Conservation (phyloP, 371 early-diverging fungal genomes). For the Saksenaea oblongispora region DNA sequence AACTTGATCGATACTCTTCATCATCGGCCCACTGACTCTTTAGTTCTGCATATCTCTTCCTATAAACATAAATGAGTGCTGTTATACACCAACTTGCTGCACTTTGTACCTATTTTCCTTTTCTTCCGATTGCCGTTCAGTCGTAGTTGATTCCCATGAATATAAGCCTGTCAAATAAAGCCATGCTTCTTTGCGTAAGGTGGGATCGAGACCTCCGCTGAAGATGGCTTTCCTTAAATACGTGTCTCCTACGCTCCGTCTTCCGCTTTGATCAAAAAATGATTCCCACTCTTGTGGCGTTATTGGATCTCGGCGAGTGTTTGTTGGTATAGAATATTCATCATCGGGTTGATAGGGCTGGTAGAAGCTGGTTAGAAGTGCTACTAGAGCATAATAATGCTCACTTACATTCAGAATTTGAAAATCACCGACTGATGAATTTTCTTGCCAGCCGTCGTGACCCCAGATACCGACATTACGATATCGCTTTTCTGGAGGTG, state of each 20-base stretch:
- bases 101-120: conserved; percentile 51
- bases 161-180: conserved; percentile 78
- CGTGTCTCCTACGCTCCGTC: conserved; percentile 50
- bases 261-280: conserved; percentile 68
- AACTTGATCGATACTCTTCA: conserved; percentile 46
- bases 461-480: conserved; percentile 51
- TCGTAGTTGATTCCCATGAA: conserved; percentile 76
- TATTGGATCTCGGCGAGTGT: conserved; percentile 63
- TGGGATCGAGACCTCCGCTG: conserved; percentile 73
- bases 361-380: background rate
- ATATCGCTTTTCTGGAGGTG: conserved; percentile 33
- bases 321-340: conserved; percentile 46
- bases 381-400: background rate
- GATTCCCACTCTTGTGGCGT: conserved; percentile 72
- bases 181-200: conserved; percentile 81
- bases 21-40: conserved; percentile 76
- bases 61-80: background rate
- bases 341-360: conserved; percentile 40
- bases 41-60: background rate
- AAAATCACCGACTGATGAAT: conserved; percentile 47
- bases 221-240: conserved; percentile 69
- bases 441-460: conserved; percentile 45
- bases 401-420: conserved; percentile 45
- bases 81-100: background rate
- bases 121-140: conserved; percentile 57